Evolutionary conservation across 2,329 filamentous ascomycete species (phyloP), one percentile per base, ranked within the genome.

Genomic region (Apiospora malaysiana): DNA sequence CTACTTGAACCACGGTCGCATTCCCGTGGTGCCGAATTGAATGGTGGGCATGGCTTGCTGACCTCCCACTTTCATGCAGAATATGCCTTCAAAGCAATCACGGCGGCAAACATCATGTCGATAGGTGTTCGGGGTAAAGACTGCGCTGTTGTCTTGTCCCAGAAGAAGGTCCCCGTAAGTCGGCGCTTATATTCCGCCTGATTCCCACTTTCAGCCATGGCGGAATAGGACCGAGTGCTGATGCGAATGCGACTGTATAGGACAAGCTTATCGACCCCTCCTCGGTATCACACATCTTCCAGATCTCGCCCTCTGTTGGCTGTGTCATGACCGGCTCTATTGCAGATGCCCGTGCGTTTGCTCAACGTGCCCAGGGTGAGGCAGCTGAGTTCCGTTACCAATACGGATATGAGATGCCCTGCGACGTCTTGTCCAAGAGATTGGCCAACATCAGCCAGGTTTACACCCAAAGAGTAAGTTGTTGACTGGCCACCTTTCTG

Each of bases 1-100:
- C 56, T 27, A 37, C 16, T 14, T 56, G 56, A 43, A 43, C n/a
- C 14, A 66, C 51, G 25, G 16, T 70, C 25, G 18, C 40, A 40
- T 21, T 66, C 42, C 21, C 40, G 23, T 46, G 47, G 40, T 40
- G 56, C 32, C 56, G 56, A 68, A 59, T 25, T 40, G 32, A 18
- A 63, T 63, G 56, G 18, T 40, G 32, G 56, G 32, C 56, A 59
- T 18, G 66, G 74, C 76, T 80, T 72, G 81, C 73, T 9, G 66
- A 72, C 43, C 66, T 46, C 71, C 56, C 32, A 40, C 32, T 40
- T 71, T 73, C 69, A 51, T 75, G 77, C 82, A 98, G 96, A 99
- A 89, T 99, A 99, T 95, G 96, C 96, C 78, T 99, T 99, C 91
- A 99, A 99, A 88, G 96, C 96, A 72, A 99, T 99, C 85, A 99